These are phyloP conservation scores for Dioscorea dumetorum DNA, from an alignment of 106 monocot genomes.

Conservation along the genomic window DNA sequence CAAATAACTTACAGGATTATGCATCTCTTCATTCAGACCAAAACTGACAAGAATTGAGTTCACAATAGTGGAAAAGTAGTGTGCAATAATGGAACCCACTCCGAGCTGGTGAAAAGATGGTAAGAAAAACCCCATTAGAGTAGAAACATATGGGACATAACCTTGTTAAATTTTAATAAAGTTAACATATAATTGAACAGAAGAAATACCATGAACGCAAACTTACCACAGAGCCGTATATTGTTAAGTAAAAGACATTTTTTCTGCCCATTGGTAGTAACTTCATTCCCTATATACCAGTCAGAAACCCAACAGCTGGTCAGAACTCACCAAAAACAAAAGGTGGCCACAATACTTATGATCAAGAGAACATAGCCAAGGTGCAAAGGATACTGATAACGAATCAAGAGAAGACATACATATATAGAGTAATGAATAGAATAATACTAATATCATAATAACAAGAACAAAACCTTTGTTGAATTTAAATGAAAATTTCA, in stretches of 20 bases:
- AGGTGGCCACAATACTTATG: background rate
- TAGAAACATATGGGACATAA: background rate
- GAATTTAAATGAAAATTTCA: too few relatives aligned
- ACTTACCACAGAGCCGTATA: constrained; percentile 93
- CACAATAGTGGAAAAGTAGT: constrained; percentile 82
- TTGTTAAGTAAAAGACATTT: constrained; percentile 69
- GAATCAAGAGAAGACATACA: too few relatives aligned
- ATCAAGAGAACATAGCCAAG: background rate
- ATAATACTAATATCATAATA: too few relatives aligned
- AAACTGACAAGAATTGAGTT: constrained; percentile 72
- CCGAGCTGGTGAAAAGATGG: constrained; percentile 61
- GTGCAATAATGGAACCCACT: constrained; percentile 73
- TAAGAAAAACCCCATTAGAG: background rate
- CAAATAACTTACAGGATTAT: constrained; percentile 74
- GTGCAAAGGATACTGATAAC: too few relatives aligned
- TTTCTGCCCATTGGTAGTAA: constrained; percentile 92
- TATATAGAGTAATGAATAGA: too few relatives aligned
- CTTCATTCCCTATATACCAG: constrained; percentile 77
- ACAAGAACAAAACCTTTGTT: too few relatives aligned
- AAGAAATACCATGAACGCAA: background rate
- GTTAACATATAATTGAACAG: background rate
- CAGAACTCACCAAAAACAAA: background rate
- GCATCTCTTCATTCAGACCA: constrained; percentile 85
- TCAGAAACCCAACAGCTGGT: too few relatives aligned
- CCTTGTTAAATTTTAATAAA: background rate